Base-by-base conservation (phyloP, 805 yeast species). In the Blastobotrys parvus region DNA sequence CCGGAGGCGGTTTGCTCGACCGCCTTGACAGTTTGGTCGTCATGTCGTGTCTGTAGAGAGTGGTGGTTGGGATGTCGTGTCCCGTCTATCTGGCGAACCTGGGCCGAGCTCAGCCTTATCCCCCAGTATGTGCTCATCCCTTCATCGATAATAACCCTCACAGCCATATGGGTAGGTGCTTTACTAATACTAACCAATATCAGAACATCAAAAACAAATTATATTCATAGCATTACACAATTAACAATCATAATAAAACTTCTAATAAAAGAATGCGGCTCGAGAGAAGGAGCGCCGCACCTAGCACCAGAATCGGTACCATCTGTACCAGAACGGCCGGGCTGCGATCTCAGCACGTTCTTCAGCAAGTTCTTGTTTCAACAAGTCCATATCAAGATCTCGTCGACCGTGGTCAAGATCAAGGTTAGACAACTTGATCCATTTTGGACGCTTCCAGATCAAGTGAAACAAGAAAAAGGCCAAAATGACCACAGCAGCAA, bases 381-480 rank as follows among this genome's bases (percentile, higher is more conserved):
- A 62, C 35, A 67, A 56, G 22, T 78, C 82, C 48, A 71, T 50
- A 57, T 79, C 82, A 23, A 70, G 56, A 35, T 72, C 75, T 53
- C 79, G 73, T 64, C 81, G 70, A 42, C 86, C 85, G 21, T 78
- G 68, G 50, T 75, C 80, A 32, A 80, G 68, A 53, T 80, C 85
- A 55, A 78, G 67, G 38, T 77, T 75, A 20, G 59, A 54, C 20
- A 72, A 69, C 19, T 60, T 64, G 45, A 77, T 65, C 55, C 63
- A 72, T 59, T 59, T 64, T 48, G 62, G 58, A 40, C 64, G 62
- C 33, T 61, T 60, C 57, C 65, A 74, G 23, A 72, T 35, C 61
- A 74, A 75, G 56, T 72, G 78, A 18, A 64, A 70, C 23, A 71
- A 6, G 56, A 73, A 77, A 50, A 67, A 71, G n/a, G 61, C 65